A percentile compares a stretch with the other conserved stretches of the same genome.
These are phyloP conservation scores for Candida taoyuanica DNA, from an alignment of 805 yeast species.

Conservation along the genomic window DNA sequence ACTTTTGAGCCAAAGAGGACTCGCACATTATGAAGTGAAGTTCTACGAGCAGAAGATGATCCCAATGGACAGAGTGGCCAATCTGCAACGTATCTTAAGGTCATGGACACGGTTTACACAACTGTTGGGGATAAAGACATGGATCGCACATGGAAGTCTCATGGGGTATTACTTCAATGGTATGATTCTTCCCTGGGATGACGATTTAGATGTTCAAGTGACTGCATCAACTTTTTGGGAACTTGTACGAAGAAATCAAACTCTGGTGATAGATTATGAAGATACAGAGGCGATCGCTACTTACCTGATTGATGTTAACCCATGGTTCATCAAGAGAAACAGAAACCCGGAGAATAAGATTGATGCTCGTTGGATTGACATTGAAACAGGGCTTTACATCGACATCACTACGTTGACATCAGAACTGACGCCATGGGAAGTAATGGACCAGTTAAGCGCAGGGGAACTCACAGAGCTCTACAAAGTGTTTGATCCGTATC, in stretches of 20 bases:
- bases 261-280: constrained; percentile 40
- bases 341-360: constrained; percentile 58
- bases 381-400: constrained; percentile 64
- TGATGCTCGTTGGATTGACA: constrained; percentile 69
- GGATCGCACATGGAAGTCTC: constrained; percentile 58
- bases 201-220: constrained; percentile 55
- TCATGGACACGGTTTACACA: constrained; percentile 25
- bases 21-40: constrained; percentile 25
- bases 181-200: constrained; percentile 53
- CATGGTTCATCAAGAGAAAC: constrained; percentile 47
- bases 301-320: constrained; percentile 41
- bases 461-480: constrained; percentile 9
- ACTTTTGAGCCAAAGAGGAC: constrained; percentile 14
- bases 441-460: constrained; percentile 3
- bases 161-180: constrained; percentile 60
- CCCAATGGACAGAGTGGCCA: constrained; percentile 21
- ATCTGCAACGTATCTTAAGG: constrained; percentile 21
- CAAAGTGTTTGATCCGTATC: constrained; percentile 25
- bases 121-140: constrained; percentile 28
- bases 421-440: constrained; percentile 8
- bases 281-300: constrained; percentile 41
- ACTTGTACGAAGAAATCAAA: constrained; percentile 41
- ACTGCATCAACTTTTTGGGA: constrained; percentile 39
- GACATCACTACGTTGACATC: constrained; percentile 56
- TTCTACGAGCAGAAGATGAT: constrained; percentile 17